A percentile compares a stretch with the other conserved stretches of the same genome.
Conservation (phyloP, 2,329 filamentous ascomycete genomes). For the Byssothecium circinans region DNA sequence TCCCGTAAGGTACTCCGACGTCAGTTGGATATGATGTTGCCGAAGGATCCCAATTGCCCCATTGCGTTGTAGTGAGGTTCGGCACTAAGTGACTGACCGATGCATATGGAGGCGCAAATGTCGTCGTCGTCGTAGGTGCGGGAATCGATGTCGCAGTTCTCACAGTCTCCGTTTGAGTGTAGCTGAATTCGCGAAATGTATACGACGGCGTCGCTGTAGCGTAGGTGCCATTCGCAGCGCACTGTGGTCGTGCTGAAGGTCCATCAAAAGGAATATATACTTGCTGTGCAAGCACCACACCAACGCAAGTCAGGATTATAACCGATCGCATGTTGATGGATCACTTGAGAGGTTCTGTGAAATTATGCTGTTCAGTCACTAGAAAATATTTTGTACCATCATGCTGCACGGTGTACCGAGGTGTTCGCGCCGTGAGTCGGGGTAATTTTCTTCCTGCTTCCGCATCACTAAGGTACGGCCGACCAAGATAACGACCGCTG, state of each 20-base stretch:
- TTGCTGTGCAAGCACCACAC: constrained; percentile 31
- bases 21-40: constrained; percentile 41
- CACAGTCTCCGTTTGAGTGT: constrained; percentile 45
- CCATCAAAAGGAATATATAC: constrained; percentile 39
- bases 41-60: constrained; percentile 47
- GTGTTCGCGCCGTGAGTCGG: too few species aligned
- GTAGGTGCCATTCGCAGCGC: constrained; percentile 25
- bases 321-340: too few species aligned
- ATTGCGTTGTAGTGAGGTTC: constrained; percentile 43
- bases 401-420: too few species aligned
- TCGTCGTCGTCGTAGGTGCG: constrained; percentile 34
- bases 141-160: constrained; percentile 43
- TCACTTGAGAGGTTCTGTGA: too few species aligned
- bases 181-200: constrained; percentile 36
- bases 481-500: too few species aligned
- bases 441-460: too few species aligned
- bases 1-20: constrained; percentile 40
- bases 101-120: constrained; percentile 42
- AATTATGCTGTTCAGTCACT: too few species aligned
- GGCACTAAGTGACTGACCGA: constrained; percentile 41
- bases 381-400: too few species aligned
- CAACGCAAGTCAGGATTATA: too few species aligned
- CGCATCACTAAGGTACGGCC: too few species aligned
- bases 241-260: constrained; percentile 30
- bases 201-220: constrained; percentile 33